Percentiles rank a stretch among this genome's conserved stretches.
These are phyloP conservation scores for Populus davidiana DNA, from an alignment of 345 rosid genomes.

Conservation along the genomic window DNA sequence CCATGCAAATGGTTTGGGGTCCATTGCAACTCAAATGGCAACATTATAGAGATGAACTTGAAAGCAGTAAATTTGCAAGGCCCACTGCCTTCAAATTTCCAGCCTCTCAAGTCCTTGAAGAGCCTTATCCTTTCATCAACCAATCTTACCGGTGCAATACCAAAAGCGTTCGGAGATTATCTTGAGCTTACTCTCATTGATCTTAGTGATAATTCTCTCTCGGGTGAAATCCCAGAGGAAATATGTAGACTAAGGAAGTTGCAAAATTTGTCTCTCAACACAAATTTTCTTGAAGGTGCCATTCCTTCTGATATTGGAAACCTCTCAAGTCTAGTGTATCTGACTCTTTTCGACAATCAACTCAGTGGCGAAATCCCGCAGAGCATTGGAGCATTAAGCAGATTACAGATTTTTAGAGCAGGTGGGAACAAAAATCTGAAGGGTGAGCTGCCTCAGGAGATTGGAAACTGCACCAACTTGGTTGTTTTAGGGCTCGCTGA, in stretches of 20 bases:
- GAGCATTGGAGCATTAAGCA: slow-evolving; percentile 59
- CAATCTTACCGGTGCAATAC: slow-evolving; percentile 73
- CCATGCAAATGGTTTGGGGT: slow-evolving; percentile 86
- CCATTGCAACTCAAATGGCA: slow-evolving; percentile 57
- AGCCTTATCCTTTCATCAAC: slow-evolving; percentile 57
- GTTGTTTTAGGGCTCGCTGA: slow-evolving; percentile 86
- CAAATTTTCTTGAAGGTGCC: slow-evolving; percentile 73
- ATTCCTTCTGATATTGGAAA: slow-evolving; percentile 72
- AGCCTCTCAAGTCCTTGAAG: slow-evolving; percentile 50
- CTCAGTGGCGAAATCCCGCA: slow-evolving; percentile 67
- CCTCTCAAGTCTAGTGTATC: slow-evolving; percentile 48
- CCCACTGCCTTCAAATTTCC: slow-evolving; percentile 56
- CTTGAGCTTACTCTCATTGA: slow-evolving; percentile 50
- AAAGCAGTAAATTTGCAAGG: slow-evolving; percentile 63
- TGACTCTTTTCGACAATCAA: slow-evolving; percentile 77
- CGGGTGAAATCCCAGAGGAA: slow-evolving; percentile 71
- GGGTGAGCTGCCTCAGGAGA: slow-evolving; percentile 87
- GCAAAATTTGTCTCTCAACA: slow-evolving; percentile 52
- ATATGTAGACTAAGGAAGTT: slow-evolving; percentile 61
- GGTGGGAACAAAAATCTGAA: slow-evolving; percentile 88
- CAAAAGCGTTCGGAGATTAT: slow-evolving; percentile 63
- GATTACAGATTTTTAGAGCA: slow-evolving; percentile 57
- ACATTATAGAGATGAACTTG: slow-evolving; percentile 55
- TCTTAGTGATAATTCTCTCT: slow-evolving; percentile 67
- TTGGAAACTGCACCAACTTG: slow-evolving; percentile 77